Evolutionary conservation across 495 filamentous ascomycete genomes (phyloP).

Genomic region (Baudoinia panamericana): DNA sequence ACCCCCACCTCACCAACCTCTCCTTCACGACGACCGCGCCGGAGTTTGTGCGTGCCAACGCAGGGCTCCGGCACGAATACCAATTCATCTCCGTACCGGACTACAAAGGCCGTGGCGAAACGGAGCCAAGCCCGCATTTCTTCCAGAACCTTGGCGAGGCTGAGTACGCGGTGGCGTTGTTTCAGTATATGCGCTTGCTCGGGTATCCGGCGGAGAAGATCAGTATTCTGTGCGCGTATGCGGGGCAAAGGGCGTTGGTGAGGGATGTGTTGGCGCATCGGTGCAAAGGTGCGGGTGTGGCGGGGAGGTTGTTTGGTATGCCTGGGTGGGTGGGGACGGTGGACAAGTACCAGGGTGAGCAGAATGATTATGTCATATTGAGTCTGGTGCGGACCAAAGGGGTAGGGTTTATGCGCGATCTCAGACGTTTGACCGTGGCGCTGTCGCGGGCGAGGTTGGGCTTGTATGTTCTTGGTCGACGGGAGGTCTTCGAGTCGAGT

Average conservation of each 20-base stretch:
- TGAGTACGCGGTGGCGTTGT: constrained; percentile 90
- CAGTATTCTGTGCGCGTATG: constrained; percentile 83
- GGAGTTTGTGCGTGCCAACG: constrained; percentile 74
- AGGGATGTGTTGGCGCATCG: constrained; percentile 77
- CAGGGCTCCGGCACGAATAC: constrained; percentile 85
- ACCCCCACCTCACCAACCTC: constrained; percentile 65
- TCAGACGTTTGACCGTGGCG: constrained; percentile 90
- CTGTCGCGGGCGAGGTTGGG: constrained; percentile 86
- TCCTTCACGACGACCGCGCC: constrained; percentile 50
- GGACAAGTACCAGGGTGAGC: constrained; percentile 97
- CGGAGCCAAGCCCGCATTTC: constrained; percentile 87
- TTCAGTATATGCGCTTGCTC: constrained; percentile 92
- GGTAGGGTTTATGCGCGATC: constrained; percentile 87
- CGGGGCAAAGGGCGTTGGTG: constrained; percentile 85
- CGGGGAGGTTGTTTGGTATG: constrained; percentile 78
- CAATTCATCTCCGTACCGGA: constrained; percentile 95
- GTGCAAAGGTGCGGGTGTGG: constrained; percentile 68
- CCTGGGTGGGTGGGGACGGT: constrained; percentile 87
- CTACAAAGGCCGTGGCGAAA: constrained; percentile 82
- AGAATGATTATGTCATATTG: constrained; percentile 96
- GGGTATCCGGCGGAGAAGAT: constrained; percentile 90
- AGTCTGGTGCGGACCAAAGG: constrained; percentile 77
- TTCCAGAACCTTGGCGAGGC: constrained; percentile 96
- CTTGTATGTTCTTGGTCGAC: constrained; percentile 83
- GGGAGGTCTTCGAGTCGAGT: constrained; percentile 77